Conservation (phyloP, 306 rosid species). For the Medicago lupulina region DNA sequence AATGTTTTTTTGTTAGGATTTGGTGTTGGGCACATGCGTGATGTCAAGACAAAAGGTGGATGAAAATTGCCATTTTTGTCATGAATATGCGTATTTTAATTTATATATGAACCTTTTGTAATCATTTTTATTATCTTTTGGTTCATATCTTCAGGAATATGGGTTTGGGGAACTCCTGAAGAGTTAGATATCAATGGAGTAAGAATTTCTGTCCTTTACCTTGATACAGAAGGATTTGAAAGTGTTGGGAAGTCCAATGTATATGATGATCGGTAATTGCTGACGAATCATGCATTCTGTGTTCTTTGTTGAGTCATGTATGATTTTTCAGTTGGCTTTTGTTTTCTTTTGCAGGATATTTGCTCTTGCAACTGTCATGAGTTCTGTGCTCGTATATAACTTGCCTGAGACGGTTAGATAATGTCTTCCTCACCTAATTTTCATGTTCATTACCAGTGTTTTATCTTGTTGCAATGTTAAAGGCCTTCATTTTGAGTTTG, state of each 20-base stretch:
- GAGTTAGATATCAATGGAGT: conserved; percentile 85
- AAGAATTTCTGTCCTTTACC: conserved; percentile 86
- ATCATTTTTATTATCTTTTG: conserved; percentile 34
- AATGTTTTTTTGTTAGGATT: conserved; percentile 62
- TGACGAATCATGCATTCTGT: conserved; percentile 37
- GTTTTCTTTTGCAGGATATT: conserved; percentile 71
- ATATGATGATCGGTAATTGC: conserved; percentile 93
- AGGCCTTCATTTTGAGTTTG: conserved; percentile 6
- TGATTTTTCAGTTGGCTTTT: conserved; percentile 21
- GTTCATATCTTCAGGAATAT: conserved; percentile 65
- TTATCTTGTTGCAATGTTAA: conserved; percentile 38
- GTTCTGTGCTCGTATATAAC: conserved; percentile 94
- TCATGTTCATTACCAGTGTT: conserved; percentile 32
- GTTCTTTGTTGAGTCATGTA: conserved; percentile 27
- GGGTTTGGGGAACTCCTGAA: conserved; percentile 96
- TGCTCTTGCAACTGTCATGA: conserved; percentile 92
- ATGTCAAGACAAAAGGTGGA: conserved; percentile 92
- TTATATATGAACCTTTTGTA: conserved; percentile 14
- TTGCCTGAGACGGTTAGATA: conserved; percentile 90
- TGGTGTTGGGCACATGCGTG: conserved; percentile 99
- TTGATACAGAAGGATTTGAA: conserved; percentile 98
- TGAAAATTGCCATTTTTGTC: conserved; percentile 39
- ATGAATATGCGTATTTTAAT: conserved; percentile 35
- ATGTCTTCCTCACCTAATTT: not conserved
- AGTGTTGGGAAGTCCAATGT: conserved; percentile 96